Evolutionary conservation across 306 rosid species (phyloP), one percentile per base, ranked within the genome.

Genomic region (Fagus sylvatica): DNA sequence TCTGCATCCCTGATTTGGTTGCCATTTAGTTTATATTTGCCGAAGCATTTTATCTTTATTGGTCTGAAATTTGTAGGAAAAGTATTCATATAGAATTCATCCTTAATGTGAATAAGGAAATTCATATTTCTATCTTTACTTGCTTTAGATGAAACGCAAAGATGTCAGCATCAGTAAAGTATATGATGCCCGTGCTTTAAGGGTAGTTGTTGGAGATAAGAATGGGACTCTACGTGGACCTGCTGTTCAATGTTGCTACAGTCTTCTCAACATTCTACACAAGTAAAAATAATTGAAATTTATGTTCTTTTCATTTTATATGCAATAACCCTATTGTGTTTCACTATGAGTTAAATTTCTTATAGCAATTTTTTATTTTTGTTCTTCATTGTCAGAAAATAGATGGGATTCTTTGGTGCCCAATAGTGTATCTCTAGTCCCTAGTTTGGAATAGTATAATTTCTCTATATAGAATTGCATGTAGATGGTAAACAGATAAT

Each of bases 151-250:
- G 98, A 92, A 94, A 62, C 84, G 97, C 60, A 94, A 94, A 87
- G 97, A 94, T 83, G 83, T 87, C 62, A 78, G 89, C 82, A 92
- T 92, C 41, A 81, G 83, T 51, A 84, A 92, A 88, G 97, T 94
- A 62, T 94, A 88, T 72, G 98, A 94, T 88, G 94, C 97, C 69
- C 97, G 97, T 61, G 98, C 98, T 46, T 78, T 94, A 83, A 87
- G 98, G 88, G 98, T 92, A 74, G 93, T 94, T 73, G 97, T 94
- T 72, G 98, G 98, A 84, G 98, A 94, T 89, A 92, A 92, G 84
- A 92, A 89, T 37, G 98, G 97, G 78, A 88, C 97, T 74, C 89
- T 94, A 67, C 97, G 83, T 53, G 98, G 98, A 69, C 93, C 95
- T 60, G 98, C 98, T 71, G 91, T 94, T 85, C 97, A 88, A 77